phyloP scores from a whole-genome alignment of 2,329 filamentous ascomycete species.

The Fusarium falciforme region DNA sequence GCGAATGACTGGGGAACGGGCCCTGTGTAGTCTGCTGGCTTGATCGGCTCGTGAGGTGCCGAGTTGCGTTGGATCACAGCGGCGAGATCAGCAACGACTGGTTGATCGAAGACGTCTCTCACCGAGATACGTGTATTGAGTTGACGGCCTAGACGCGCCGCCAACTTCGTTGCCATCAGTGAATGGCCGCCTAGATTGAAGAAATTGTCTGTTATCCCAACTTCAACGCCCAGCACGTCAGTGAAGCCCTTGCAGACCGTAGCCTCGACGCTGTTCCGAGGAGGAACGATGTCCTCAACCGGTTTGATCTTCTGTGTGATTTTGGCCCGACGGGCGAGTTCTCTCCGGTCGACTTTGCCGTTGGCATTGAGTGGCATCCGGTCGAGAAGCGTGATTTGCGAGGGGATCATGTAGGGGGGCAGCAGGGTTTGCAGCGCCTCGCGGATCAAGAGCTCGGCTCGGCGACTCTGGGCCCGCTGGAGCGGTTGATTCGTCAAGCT shows the following conservation, averaged over 20 bases:
- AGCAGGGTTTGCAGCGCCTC: too few species aligned
- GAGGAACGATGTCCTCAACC: too few species aligned
- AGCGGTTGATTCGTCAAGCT: constrained; percentile 33
- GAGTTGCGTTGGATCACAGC: not conserved
- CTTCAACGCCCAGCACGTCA: too few species aligned
- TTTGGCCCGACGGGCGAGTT: too few species aligned
- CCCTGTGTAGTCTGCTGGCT: not conserved
- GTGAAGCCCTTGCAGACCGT: too few species aligned
- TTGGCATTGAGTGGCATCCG: too few species aligned
- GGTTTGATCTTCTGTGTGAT: too few species aligned
- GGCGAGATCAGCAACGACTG: not conserved
- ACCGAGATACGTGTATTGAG: not conserved
- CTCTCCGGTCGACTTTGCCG: too few species aligned
- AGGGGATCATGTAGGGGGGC: too few species aligned
- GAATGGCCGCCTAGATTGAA: not conserved
- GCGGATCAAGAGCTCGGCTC: not conserved
- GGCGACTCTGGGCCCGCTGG: constrained; percentile 3
- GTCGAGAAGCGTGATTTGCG: too few species aligned
- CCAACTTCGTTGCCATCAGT: not conserved
- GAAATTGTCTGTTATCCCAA: not conserved
- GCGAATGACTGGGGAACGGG: constrained; percentile 10
- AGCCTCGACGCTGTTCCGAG: too few species aligned
- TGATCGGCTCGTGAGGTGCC: not conserved
- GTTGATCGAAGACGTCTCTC: constrained; percentile 11
- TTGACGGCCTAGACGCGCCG: not conserved